Evolutionary conservation across 179 eudicot species (phyloP), one percentile per base, ranked within the genome.

Genomic region (Drosera spatulata): DNA sequence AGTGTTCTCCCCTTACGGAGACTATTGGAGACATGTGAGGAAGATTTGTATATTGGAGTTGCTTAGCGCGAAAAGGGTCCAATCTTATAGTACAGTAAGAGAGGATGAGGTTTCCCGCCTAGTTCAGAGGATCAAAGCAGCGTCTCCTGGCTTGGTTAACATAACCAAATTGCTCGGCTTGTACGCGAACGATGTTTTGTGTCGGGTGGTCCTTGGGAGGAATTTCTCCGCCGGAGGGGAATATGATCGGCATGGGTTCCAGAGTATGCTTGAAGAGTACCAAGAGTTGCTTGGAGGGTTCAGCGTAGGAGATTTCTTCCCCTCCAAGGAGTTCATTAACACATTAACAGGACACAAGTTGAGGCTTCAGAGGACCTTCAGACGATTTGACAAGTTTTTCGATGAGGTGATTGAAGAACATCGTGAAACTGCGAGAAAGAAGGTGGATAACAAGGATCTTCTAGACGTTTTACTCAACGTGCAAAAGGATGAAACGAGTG

Each of bases 281-380:
- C 79, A 76, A 40, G 77, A 71, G 56, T 52, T 79, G 63, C 77
- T 76, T 15, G 83, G 83, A 12, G 86, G 83, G 50, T 74, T 82
- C 51, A 65, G 68, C 33, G 33, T 22, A 22, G 33, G 33, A 22
- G 33, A 22, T 22, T 22, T 22, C 33, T 22, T 22, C 33, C 82
- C 78, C 56, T 72, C 77, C 7, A 66, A 58, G 65, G 77, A 74
- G 58, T 80, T 69, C 38, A 3, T 80, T 7, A 68, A 77, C 56
- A 64, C 58, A 2, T 39, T 80, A 14, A 80, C 73, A 5, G 85
- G 85, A 13, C 62, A 55, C 13, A 71, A 72, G 50, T 44, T 55
- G 10, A 61, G 76, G 62, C 79, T 80, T 40, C 41, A 59, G 64
- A 61, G 59, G n/a, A 72, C 82, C 4, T 75, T 71, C 14, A 38